Base-by-base conservation (phyloP, 371 early-diverging fungal genomes). In the Zopfochytrium polystomum region DNA sequence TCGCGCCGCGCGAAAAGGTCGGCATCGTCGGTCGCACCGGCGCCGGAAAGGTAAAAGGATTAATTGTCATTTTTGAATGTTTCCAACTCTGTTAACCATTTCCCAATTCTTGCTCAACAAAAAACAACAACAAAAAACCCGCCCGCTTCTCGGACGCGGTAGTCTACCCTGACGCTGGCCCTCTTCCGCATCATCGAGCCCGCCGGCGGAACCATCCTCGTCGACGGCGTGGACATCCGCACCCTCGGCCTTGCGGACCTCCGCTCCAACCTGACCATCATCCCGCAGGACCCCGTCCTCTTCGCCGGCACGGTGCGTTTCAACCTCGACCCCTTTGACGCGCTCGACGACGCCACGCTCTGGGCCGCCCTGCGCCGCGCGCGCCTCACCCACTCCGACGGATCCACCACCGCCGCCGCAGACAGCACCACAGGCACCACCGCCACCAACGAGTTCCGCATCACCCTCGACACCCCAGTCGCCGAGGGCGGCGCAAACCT, bases 121-220 rank as follows among this genome's bases (percentile, higher is more conserved):
- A n/a, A n/a, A n/a, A n/a, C n/a, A n/a, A n/a, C n/a, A n/a, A n/a
- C n/a, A n/a, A n/a, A n/a, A n/a, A n/a, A n/a, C n/a, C n/a, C n/a
- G n/a, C n/a, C n/a, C n/a, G n/a, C n/a, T n/a, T n/a, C n/a, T n/a
- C n/a, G n/a, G n/a, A n/a, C n/a, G n/a, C n/a, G n/a, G n/a, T n/a
- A 18, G 42, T n/a, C n/a, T n/a, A n/a, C 90, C 18, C 70, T 95
- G 63, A 92, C 90, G 26, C 79, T 92, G 52, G 83, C 89, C 20
- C 70, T 97, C 56, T 97, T 97, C 82, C 82, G 96, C 51, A 82
- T 97, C 51, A 81, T 95, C 30, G 98, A 97, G 61, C 85, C 94
- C 1, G 86, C 85, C 29, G 68, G 44, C 11, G 93, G 93, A 31
- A 54, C 65, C n/a, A 86, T 91, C 42, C 35, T 72, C 38, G 81